Evolutionary conservation across 1,284 basidiomycete species (phyloP), one percentile per base, ranked within the genome.

Genomic region (Rhodotorula sp.): DNA sequence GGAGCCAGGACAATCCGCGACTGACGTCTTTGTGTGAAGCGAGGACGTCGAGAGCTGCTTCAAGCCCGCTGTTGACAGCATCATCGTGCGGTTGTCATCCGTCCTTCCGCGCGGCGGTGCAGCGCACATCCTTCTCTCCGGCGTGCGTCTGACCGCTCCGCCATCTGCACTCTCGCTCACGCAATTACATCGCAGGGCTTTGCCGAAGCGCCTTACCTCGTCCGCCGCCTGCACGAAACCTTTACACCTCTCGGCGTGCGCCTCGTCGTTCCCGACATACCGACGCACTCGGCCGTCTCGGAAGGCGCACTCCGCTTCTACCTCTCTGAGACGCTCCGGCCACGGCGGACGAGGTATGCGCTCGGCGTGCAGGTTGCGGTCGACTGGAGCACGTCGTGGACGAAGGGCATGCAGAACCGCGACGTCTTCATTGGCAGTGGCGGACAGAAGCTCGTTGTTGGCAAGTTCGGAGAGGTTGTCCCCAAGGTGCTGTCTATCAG

Each of bases 231-330:
- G 0, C 14, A 16, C 3, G 56, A 60, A 10, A 53, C 62, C 7
- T 68, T 66, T 48, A 42, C 54, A 12, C 50, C 58, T 7, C 23
- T 7, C 9, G 59, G 56, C n/a, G 56, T 64, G 7, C 3, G 13
- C 1, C 50, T 73, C 23, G n/a, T 73, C 41, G 49, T 68, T 12
- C 60, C 72, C 3, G 50, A 59, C 27, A 61, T 70, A 17, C 66
- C 72, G 1, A 34, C 68, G 59, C 62, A 65, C 48, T 34, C 54
- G 1, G 68, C 68, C 25, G 63, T 73, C 8, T 64, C 64, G 1
- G 66, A 70, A 48, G 72, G 72, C 52, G 63, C 72, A 2, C 49
- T 66, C 4, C 55, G 45, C 3, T 59, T 67, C 52, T 70, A 68
- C 59, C 60, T 73, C 14, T 55, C 66, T 16, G 34, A 62, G 23